phyloP scores from a whole-genome alignment of 495 filamentous ascomycete species.

The Penicillium coprophilum region DNA sequence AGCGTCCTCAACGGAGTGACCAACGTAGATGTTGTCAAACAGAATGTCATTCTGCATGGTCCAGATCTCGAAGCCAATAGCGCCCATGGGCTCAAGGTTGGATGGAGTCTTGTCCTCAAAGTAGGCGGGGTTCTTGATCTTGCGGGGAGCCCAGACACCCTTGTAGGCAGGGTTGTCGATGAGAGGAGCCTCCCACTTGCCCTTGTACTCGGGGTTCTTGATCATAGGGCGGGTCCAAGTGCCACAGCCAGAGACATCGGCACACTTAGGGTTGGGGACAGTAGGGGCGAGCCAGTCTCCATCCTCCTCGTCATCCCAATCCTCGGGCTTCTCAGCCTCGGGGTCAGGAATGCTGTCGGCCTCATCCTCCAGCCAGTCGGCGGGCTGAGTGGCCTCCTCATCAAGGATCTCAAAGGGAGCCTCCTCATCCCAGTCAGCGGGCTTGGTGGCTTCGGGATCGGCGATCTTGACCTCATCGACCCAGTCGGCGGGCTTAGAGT shows the following conservation, averaged over 20 bases:
- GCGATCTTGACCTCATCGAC: slow-evolving; percentile 87
- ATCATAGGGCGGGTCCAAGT: slow-evolving; percentile 89
- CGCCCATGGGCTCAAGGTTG: slow-evolving; percentile 97
- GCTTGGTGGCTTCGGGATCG: slow-evolving; percentile 93
- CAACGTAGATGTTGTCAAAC: slow-evolving; percentile 99
- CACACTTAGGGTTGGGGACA: slow-evolving; percentile 93
- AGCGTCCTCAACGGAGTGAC: slow-evolving; percentile 93
- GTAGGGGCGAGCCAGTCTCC: slow-evolving; percentile 97
- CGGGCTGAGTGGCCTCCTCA: slow-evolving; percentile 86
- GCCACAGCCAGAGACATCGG: slow-evolving; percentile 90
- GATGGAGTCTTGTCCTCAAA: slow-evolving; percentile 97
- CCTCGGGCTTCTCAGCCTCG: slow-evolving; percentile 97
- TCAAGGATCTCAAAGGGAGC: slow-evolving; percentile 95
- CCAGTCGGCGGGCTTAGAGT: slow-evolving; percentile 94
- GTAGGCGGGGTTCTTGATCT: slow-evolving; percentile 96
- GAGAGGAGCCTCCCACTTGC: slow-evolving; percentile 91
- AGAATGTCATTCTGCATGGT: slow-evolving; percentile 99
- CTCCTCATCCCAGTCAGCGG: slow-evolving; percentile 98
- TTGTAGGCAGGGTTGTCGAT: slow-evolving; percentile 99
- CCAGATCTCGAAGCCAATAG: slow-evolving; percentile 99
- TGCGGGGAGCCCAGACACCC: slow-evolving; percentile 88
- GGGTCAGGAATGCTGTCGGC: slow-evolving; percentile 84
- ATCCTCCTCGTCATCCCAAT: slow-evolving; percentile 99
- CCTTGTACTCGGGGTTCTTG: slow-evolving; percentile 97
- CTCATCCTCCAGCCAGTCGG: slow-evolving; percentile 95